phyloP scores from a whole-genome alignment of 1,139 yeast genomes.

The Geotrichum siamense region DNA sequence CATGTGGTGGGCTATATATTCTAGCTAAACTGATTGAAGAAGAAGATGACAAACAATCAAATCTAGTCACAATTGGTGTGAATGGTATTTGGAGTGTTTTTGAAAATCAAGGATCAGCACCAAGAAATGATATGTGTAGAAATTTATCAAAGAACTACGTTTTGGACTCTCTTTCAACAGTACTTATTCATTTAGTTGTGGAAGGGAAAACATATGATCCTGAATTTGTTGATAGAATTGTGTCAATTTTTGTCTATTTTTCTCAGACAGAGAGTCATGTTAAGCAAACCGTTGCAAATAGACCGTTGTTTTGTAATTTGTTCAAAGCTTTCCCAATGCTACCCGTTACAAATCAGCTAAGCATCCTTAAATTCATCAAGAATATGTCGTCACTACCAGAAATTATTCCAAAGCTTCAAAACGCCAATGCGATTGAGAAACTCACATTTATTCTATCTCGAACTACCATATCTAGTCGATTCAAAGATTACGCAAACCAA shows the following conservation, averaged over 20 bases:
- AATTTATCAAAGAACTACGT: constrained; percentile 46
- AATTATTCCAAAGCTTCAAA: constrained; percentile 26
- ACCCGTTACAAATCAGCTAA: constrained; percentile 21
- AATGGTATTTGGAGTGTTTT: constrained; percentile 42
- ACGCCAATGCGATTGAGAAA: constrained; percentile 29
- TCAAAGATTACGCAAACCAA: constrained; percentile 25
- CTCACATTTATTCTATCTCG: constrained; percentile 28
- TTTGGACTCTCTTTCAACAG: constrained; percentile 45
- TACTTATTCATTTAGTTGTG: constrained; percentile 29
- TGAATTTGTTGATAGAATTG: constrained; percentile 20
- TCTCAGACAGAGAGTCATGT: constrained; percentile 34
- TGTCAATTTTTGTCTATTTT: constrained; percentile 29
- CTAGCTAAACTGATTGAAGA: constrained; percentile 49
- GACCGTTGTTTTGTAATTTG: constrained; percentile 22
- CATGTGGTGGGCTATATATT: constrained; percentile 52
- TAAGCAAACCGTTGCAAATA: constrained; percentile 25
- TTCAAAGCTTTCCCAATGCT: constrained; percentile 23
- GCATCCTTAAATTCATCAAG: constrained; percentile 30
- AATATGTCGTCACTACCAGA: constrained; percentile 30
- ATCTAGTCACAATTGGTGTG: constrained; percentile 44
- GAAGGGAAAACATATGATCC: constrained; percentile 6
- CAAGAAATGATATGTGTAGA: constrained; percentile 51
- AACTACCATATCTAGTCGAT: constrained; percentile 14
- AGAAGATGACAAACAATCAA: constrained; percentile 43
- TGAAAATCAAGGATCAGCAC: constrained; percentile 38